These are phyloP conservation scores for Artomyces pyxidatus DNA, from an alignment of 768 basidiomycete species.

Conservation along the genomic window DNA sequence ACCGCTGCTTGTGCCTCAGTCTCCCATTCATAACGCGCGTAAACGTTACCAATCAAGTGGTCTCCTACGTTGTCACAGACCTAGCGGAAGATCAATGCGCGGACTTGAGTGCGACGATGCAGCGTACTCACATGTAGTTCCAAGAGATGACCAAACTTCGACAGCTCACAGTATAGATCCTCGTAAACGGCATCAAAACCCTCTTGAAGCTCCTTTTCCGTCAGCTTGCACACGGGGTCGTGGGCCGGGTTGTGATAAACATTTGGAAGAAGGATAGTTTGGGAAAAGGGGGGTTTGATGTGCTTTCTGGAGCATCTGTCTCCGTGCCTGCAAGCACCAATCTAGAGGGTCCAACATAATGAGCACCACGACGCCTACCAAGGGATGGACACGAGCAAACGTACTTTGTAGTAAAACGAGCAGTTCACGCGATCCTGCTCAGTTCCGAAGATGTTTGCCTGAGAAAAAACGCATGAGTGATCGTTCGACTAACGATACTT, in stretches of 20 bases:
- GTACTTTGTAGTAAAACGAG: constrained; percentile 95
- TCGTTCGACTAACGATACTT: not conserved
- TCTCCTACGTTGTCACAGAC: constrained; percentile 99
- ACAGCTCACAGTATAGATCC: constrained; percentile 89
- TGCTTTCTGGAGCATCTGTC: constrained; percentile 98
- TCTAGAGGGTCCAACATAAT: constrained; percentile 38
- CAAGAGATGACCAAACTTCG: constrained; percentile 91
- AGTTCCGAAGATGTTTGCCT: constrained; percentile 95
- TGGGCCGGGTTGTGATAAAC: constrained; percentile 98
- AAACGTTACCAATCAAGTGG: constrained; percentile 95
- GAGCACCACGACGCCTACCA: constrained; percentile 3
- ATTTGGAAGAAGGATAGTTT: constrained; percentile 93
- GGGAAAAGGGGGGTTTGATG: constrained; percentile 95
- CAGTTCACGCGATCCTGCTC: constrained; percentile 97
- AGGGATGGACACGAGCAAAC: constrained; percentile 17
- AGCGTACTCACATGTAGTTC: constrained; percentile 76
- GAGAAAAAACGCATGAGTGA: no score
- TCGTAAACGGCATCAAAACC: constrained; percentile 93
- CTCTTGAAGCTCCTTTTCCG: constrained; percentile 82
- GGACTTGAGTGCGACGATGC: not conserved
- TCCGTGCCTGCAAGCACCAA: constrained; percentile 97
- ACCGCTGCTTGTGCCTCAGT: constrained; percentile 93
- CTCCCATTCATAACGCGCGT: constrained; percentile 98
- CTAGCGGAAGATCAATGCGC: constrained; percentile 26
- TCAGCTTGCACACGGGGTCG: constrained; percentile 82